phyloP scores from a whole-genome alignment of 768 basidiomycete genomes.

The Scleroderma citrinum region DNA sequence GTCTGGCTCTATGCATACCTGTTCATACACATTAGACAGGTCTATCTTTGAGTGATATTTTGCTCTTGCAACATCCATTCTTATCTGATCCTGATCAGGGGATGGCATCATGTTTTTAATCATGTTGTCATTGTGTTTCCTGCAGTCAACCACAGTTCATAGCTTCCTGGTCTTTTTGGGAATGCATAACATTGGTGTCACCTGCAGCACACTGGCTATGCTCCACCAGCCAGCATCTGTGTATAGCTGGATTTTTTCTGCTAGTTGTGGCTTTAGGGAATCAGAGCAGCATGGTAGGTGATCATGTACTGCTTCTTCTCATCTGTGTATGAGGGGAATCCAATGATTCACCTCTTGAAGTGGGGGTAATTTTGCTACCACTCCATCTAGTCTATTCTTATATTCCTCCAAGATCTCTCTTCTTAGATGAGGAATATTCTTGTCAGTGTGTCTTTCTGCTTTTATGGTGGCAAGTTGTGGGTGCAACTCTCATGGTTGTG shows the following conservation, averaged over 20 bases:
- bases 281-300: background rate
- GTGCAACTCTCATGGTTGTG: too few relatives aligned
- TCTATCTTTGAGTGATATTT: constrained; percentile 36
- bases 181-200: constrained; percentile 19
- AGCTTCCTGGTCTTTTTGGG: constrained; percentile 31
- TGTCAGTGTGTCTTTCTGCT: background rate
- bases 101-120: constrained; percentile 17
- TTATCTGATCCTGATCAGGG: constrained; percentile 22
- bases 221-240: constrained; percentile 32
- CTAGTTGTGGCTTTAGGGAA: background rate
- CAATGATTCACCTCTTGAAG: background rate
- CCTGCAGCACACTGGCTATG: too few relatives aligned
- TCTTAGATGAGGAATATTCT: background rate
- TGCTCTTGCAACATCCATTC: constrained; percentile 28
- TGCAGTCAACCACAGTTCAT: constrained; percentile 29
- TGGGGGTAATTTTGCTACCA: background rate
- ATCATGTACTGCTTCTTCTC: background rate
- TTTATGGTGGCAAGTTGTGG: background rate
- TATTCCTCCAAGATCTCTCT: background rate
- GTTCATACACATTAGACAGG: constrained; percentile 38
- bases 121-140: constrained; percentile 37
- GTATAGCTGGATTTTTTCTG: constrained; percentile 13
- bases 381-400: background rate
- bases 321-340: constrained; percentile 14
- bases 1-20: constrained; percentile 27